Evolutionary conservation across 768 basidiomycete genomes (phyloP), one percentile per base, ranked within the genome.

Genomic region (Gloeopeniophorella convolvens): DNA sequence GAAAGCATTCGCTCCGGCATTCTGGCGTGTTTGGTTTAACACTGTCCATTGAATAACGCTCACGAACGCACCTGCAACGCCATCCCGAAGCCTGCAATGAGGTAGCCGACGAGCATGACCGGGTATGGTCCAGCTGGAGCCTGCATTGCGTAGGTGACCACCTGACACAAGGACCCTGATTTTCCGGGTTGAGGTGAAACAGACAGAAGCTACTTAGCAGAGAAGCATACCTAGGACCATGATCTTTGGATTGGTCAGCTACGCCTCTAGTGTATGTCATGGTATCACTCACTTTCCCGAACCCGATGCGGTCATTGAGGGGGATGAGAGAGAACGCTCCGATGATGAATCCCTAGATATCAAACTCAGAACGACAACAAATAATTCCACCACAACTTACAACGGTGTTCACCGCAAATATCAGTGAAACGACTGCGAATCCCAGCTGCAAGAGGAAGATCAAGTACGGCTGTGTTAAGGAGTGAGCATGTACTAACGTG

Each of bases 1-100:
- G 26, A 73, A 71, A 2, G 72, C 70, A 48, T 76, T 79, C 12
- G 70, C 69, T 57, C 75, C 75, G 15, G 76, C 72, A 42, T 77
- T 72, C 69, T 75, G 12, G 24, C 42, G 35, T 24, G 49, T 12
- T 43, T 20, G 18, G 33, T 21, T 36, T 10, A 16, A 30, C 5
- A 6, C 16, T 15, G 15, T 46, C 12, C 32, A 16, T 16, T 15
- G 21, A 10, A 15, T 7, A 45, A 42, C 11, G 6, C 5, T 10
- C 26, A 18, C 28, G 32, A 18, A 27, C 61, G 35, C 50, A 79
- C 83, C 67, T 73, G 70, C 18, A 74, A 40, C 18, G 76, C 71
- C 50, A 74, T 51, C 11, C 72, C 74, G 24, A 75, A 61, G 0
- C 76, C 76, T n/a, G 69, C 70, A 48, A 76, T 57, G 20, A 63